Evolutionary conservation across 495 filamentous ascomycete genomes (phyloP), one percentile per base, ranked within the genome.

Genomic region (Cladorrhinum samala): DNA sequence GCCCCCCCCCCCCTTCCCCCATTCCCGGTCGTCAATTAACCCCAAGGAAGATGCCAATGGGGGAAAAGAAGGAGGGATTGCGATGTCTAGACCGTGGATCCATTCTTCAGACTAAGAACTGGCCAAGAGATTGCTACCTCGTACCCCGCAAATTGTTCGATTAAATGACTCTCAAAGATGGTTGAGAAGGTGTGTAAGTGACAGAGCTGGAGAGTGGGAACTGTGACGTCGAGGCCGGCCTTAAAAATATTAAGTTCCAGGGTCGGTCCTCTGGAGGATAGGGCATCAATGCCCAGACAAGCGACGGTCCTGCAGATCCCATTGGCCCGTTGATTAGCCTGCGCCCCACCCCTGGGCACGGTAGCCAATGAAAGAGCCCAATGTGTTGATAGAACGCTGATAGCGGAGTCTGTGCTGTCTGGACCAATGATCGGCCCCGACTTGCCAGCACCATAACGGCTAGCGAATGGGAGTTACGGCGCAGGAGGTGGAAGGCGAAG

Each of bases 131-230:
- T n/a, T n/a, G n/a, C n/a, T n/a, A n/a, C n/a, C n/a, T n/a, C n/a
- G 49, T 64, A 64, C 61, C 61, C 61, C 61, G 61, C 61, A 61
- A 56, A 57, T 51, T 36, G 44, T 52, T 55, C 45, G 45, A 58
- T 56, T 51, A n/a, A n/a, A n/a, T n/a, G n/a, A n/a, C n/a, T n/a
- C n/a, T n/a, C n/a, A n/a, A n/a, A n/a, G n/a, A n/a, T n/a, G n/a
- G n/a, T n/a, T n/a, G n/a, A n/a, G n/a, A n/a, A n/a, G n/a, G n/a
- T n/a, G n/a, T n/a, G n/a, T n/a, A n/a, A n/a, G 50, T 52, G 38
- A 41, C 25, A 17, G 46, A 45, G 38, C 36, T 13, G 33, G 43
- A n/a, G 23, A 46, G 61, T 57, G 61, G 59, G 39, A 33, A 33
- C 59, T 49, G 49, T 64, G 61, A 64, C 61, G 61, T 64, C 59